Evolutionary conservation across 345 rosid species (phyloP).

Genomic region (Schrenkiella parvula): DNA sequence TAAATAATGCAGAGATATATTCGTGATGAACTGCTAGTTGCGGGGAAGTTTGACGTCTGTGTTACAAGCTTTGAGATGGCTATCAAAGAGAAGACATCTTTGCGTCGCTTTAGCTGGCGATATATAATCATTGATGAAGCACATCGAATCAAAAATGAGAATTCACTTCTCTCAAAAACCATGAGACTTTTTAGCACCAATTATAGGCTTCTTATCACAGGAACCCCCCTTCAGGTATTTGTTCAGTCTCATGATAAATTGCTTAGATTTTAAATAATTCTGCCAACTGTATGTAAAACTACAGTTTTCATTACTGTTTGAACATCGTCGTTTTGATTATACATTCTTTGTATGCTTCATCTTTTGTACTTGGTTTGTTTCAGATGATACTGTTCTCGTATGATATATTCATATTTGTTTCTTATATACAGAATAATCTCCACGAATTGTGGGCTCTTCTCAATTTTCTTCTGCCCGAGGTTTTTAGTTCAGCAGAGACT

Average conservation of each 20-base stretch:
- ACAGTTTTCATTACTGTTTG: slow-evolving; percentile 10
- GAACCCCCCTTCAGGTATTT: slow-evolving; percentile 97
- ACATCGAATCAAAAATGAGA: slow-evolving; percentile 93
- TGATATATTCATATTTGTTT: slow-evolving; percentile 2
- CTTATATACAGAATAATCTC: slow-evolving; percentile 81
- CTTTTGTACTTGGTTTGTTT: background rate
- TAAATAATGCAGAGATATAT: slow-evolving; percentile 61
- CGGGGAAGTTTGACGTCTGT: slow-evolving; percentile 96
- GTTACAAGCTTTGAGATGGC: slow-evolving; percentile 99
- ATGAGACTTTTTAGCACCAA: slow-evolving; percentile 90
- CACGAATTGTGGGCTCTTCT: slow-evolving; percentile 98
- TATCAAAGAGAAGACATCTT: slow-evolving; percentile 82
- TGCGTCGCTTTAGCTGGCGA: slow-evolving; percentile 98
- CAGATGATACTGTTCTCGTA: background rate
- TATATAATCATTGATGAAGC: slow-evolving; percentile 98
- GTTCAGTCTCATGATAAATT: background rate
- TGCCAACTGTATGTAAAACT: background rate
- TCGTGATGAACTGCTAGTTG: slow-evolving; percentile 84
- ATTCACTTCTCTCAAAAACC: slow-evolving; percentile 91
- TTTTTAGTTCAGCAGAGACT: slow-evolving; percentile 98
- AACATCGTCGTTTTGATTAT: background rate
- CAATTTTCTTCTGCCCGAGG: slow-evolving; percentile 89
- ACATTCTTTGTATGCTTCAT: background rate
- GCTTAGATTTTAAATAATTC: background rate
- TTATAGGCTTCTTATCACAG: slow-evolving; percentile 91